A percentile compares a stretch with the other conserved stretches of the same genome.
Conservation (phyloP, 257 asterid genomes). For the Osmanthus fragrans region DNA sequence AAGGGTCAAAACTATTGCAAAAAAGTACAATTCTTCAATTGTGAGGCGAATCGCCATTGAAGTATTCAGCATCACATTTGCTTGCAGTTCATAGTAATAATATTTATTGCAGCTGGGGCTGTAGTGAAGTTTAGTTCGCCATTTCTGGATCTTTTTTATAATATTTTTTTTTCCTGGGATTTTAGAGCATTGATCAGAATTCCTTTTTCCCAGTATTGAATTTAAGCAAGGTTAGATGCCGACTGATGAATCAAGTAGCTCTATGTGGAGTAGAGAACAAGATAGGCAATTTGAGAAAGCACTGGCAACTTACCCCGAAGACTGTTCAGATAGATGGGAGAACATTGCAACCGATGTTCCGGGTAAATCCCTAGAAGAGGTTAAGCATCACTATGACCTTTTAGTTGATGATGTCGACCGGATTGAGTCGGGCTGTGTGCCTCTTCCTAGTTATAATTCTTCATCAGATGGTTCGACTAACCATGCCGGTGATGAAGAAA, state of each 20-base stretch:
- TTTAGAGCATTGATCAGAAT: slow-evolving; percentile 20
- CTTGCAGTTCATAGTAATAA: background rate
- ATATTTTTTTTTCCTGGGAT: slow-evolving; percentile 18
- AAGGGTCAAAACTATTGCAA: background rate
- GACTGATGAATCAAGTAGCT: slow-evolving; percentile 58
- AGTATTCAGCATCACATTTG: background rate
- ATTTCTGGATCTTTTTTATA: slow-evolving; percentile 28
- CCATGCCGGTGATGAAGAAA: slow-evolving; percentile 57
- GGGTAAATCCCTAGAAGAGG: slow-evolving; percentile 73
- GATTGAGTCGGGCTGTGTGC: slow-evolving; percentile 73
- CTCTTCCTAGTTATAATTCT: slow-evolving; percentile 65
- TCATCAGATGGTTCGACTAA: slow-evolving; percentile 50
- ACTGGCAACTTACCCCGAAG: slow-evolving; percentile 66
- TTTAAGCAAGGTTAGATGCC: slow-evolving; percentile 54
- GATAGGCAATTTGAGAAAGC: slow-evolving; percentile 80
- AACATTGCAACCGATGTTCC: slow-evolving; percentile 73
- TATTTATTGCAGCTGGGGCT: slow-evolving; percentile 29
- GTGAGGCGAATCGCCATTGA: background rate
- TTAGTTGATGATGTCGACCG: slow-evolving; percentile 66
- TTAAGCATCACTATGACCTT: slow-evolving; percentile 70
- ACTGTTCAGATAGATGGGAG: slow-evolving; percentile 69
- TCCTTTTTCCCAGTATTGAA: slow-evolving; percentile 20
- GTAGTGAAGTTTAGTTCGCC: slow-evolving; percentile 22
- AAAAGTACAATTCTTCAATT: background rate
- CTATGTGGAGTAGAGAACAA: slow-evolving; percentile 80